Conservation (phyloP, 2,329 filamentous ascomycete species). For the Neonectria sp. region DNA sequence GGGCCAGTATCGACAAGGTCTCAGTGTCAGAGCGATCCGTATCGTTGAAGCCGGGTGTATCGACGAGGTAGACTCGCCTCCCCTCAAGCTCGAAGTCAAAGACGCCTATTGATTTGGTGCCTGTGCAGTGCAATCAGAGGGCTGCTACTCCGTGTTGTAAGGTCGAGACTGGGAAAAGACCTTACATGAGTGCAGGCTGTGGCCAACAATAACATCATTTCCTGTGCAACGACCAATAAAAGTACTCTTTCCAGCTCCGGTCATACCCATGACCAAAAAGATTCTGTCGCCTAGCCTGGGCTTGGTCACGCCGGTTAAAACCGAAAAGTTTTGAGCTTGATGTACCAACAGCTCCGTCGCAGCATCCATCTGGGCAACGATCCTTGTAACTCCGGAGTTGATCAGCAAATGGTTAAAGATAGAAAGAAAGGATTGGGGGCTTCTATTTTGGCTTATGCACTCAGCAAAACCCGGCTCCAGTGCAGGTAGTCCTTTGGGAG, state of each 20-base stretch:
- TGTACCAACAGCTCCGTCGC: neutral
- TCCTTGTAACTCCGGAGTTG: no score
- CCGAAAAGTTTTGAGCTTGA: constrained; percentile 8
- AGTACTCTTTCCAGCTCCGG: constrained; percentile 31
- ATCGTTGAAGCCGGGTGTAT: constrained; percentile 34
- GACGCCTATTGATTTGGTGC: constrained; percentile 16
- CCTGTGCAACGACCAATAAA: constrained; percentile 24
- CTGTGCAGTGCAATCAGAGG: neutral
- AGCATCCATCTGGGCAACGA: no score
- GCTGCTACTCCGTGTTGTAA: no score
- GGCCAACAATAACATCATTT: neutral
- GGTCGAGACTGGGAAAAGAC: no score
- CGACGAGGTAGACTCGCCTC: constrained; percentile 25
- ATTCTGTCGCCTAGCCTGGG: constrained; percentile 11
- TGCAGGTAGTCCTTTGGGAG: no score
- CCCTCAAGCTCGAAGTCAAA: constrained; percentile 1
- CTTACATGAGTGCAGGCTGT: constrained; percentile 29
- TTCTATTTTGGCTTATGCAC: no score
- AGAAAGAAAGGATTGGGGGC: no score
- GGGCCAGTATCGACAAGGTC: constrained; percentile 25
- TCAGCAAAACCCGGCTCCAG: no score
- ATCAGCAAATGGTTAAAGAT: no score
- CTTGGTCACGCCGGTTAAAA: constrained; percentile 15
- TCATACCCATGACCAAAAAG: constrained; percentile 24
- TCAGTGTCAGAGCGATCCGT: constrained; percentile 29